Evolutionary conservation across 768 basidiomycete species (phyloP).

Genomic region (Roridomyces roridus): DNA sequence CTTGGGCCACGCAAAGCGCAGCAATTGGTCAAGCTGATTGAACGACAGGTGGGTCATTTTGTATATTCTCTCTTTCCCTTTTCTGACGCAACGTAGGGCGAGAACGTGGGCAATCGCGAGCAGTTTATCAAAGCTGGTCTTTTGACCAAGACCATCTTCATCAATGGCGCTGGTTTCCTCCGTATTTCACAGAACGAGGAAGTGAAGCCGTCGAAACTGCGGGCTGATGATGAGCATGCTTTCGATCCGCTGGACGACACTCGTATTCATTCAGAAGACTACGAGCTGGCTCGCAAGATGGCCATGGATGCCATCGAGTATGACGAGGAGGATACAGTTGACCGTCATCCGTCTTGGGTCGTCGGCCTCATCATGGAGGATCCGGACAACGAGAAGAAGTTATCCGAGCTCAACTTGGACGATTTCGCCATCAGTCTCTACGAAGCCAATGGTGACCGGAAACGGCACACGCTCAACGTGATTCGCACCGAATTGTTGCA

Average conservation of each 20-base stretch:
- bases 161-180: constrained; percentile 93
- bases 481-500: constrained; percentile 85
- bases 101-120: constrained; percentile 84
- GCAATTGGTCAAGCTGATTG: constrained; percentile 81
- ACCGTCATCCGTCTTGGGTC: constrained; percentile 89
- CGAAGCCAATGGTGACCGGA: constrained; percentile 82
- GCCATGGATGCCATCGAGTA: constrained; percentile 95
- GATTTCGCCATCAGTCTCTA: constrained; percentile 95
- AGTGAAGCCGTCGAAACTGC: constrained; percentile 64
- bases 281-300: constrained; percentile 98
- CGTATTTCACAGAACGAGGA: constrained; percentile 81
- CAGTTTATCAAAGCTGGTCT: constrained; percentile 86
- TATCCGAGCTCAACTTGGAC: constrained; percentile 91
- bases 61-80: background rate
- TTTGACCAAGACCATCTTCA: constrained; percentile 85
- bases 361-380: constrained; percentile 89
- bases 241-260: constrained; percentile 94
- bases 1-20: constrained; percentile 95
- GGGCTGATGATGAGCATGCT: constrained; percentile 70
- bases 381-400: constrained; percentile 75
- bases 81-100: constrained; percentile 61
- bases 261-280: constrained; percentile 97
- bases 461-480: constrained; percentile 87
- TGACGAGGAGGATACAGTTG: constrained; percentile 96
- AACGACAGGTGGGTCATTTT: constrained; percentile 61